Conservation (phyloP, 441 rosid species). For the Adansonia grandidieri region DNA sequence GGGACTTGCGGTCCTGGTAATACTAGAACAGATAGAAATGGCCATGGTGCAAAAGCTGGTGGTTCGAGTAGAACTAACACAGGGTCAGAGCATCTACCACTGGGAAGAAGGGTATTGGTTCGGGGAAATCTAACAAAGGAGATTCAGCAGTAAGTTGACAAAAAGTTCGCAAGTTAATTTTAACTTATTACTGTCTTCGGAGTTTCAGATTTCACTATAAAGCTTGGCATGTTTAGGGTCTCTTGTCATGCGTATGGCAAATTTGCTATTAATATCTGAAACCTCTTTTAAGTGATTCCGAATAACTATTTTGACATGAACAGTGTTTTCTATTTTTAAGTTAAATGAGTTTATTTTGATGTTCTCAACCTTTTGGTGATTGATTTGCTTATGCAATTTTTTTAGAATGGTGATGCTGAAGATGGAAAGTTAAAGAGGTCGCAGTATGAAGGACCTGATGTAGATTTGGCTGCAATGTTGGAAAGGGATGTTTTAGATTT, state of each 20-base stretch:
- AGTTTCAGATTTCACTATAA: background rate
- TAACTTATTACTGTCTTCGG: background rate
- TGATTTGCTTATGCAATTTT: constrained; percentile 30
- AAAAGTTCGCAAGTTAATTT: background rate
- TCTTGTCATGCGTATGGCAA: background rate
- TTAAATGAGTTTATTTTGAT: constrained; percentile 15
- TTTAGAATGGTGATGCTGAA: constrained; percentile 85
- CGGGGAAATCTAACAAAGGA: constrained; percentile 73
- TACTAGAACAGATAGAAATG: constrained; percentile 59
- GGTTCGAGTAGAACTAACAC: constrained; percentile 63
- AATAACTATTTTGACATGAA: background rate
- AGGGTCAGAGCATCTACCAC: constrained; percentile 67
- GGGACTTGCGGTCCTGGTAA: constrained; percentile 89
- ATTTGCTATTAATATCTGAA: background rate
- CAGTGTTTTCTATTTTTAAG: background rate
- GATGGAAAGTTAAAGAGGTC: constrained; percentile 83
- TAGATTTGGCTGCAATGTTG: constrained; percentile 95
- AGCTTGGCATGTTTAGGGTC: background rate
- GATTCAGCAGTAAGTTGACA: constrained; percentile 69
- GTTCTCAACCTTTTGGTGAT: constrained; percentile 17
- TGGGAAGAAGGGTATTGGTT: constrained; percentile 76
- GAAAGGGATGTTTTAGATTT: constrained; percentile 98
- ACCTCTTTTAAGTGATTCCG: background rate
- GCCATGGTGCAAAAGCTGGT: constrained; percentile 74
- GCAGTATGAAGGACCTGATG: constrained; percentile 96